Evolutionary conservation across 805 yeast species (phyloP).

Genomic region (Cyberlindnera nakhonratchasimensis): DNA sequence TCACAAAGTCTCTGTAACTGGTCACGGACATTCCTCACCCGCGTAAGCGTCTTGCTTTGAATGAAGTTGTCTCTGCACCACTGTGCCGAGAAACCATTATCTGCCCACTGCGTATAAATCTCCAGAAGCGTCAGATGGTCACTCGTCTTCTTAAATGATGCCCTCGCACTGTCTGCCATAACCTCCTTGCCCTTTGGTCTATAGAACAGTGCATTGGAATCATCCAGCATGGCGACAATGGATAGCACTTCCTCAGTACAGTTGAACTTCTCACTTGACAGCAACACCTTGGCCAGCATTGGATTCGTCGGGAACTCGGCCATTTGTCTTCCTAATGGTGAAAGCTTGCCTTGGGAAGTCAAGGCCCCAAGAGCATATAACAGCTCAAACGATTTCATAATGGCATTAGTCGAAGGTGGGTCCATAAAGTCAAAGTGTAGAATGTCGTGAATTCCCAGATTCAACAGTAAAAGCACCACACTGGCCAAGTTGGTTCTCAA

Average conservation of each 20-base stretch:
- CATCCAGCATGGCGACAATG: constrained; percentile 80
- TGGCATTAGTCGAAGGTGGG: constrained; percentile 70
- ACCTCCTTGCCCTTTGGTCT: constrained; percentile 66
- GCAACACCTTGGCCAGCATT: constrained; percentile 72
- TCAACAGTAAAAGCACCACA: constrained; percentile 70
- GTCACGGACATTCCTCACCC: constrained; percentile 66
- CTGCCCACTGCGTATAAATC: constrained; percentile 74
- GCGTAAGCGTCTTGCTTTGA: constrained; percentile 66
- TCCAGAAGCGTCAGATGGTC: constrained; percentile 78
- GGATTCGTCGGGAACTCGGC: constrained; percentile 92
- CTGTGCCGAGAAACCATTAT: constrained; percentile 57
- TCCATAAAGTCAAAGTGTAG: constrained; percentile 88
- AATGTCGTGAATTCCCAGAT: constrained; percentile 82
- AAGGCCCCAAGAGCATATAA: constrained; percentile 87
- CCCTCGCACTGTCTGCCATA: constrained; percentile 61
- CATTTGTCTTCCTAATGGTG: constrained; percentile 78
- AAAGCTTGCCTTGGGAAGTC: constrained; percentile 72
- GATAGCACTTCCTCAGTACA: constrained; percentile 70
- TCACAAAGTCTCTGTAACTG: constrained; percentile 65
- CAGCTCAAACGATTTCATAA: constrained; percentile 73
- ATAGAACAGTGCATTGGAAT: constrained; percentile 64
- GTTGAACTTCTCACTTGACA: constrained; percentile 55
- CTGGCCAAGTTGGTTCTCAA: constrained; percentile 75
- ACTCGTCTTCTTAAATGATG: constrained; percentile 51
- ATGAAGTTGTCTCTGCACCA: constrained; percentile 88